Evolutionary conservation across 2,329 filamentous ascomycete species (phyloP).

Genomic region (Alternaria tenuissima): DNA sequence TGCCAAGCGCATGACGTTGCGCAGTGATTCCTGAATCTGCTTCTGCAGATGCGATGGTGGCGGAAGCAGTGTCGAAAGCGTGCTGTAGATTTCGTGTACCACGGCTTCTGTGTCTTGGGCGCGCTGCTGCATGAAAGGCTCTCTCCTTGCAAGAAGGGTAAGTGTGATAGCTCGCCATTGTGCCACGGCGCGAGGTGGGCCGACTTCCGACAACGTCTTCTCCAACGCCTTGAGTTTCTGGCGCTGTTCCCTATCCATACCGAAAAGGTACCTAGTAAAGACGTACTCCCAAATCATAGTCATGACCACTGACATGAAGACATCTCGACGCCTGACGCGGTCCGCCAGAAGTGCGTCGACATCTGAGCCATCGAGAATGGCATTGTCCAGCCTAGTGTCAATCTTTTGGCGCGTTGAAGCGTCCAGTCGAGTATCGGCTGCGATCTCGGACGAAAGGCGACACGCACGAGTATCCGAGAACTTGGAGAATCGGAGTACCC

Average conservation of each 20-base stretch:
- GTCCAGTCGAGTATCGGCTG: constrained; percentile 62
- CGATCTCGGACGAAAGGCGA: constrained; percentile 81
- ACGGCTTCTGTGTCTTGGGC: constrained; percentile 93
- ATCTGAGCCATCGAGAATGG: constrained; percentile 91
- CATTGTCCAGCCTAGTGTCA: constrained; percentile 92
- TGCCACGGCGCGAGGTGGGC: constrained; percentile 83
- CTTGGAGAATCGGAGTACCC: constrained; percentile 97
- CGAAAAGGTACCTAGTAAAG: constrained; percentile 97
- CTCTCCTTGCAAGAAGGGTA: constrained; percentile 82
- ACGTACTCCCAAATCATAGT: constrained; percentile 99
- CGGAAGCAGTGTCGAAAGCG: constrained; percentile 82
- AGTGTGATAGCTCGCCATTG: constrained; percentile 97
- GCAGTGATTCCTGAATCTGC: constrained; percentile 83
- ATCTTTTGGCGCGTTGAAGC: constrained; percentile 72
- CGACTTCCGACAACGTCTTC: constrained; percentile 88
- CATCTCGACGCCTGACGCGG: constrained; percentile 85
- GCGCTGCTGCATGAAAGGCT: constrained; percentile 82
- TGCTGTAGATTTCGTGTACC: constrained; percentile 88
- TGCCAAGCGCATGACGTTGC: constrained; percentile 85
- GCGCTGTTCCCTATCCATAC: constrained; percentile 96
- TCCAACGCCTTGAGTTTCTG: constrained; percentile 97
- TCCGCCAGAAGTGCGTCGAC: constrained; percentile 88
- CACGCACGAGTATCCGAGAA: constrained; percentile 93
- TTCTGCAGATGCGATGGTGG: constrained; percentile 82
- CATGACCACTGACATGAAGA: constrained; percentile 99